Percentiles rank a stretch among this genome's conserved stretches.
Conservation (phyloP, 345 rosid genomes). For the Adansonia digitata region DNA sequence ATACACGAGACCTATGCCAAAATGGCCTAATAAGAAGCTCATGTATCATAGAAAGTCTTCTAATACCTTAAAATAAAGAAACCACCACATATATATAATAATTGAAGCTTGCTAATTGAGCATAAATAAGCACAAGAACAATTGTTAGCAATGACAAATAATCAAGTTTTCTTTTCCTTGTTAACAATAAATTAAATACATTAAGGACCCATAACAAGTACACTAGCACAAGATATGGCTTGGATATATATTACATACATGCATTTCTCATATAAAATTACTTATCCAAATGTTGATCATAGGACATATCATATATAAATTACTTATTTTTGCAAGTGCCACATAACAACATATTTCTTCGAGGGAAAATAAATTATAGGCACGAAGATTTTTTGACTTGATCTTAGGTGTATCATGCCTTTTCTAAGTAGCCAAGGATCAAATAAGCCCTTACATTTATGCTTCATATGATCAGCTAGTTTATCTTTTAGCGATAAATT, state of each 20-base stretch:
- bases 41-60: background rate
- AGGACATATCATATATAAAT: background rate
- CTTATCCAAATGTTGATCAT: background rate
- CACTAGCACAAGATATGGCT: background rate
- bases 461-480: background rate
- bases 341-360: background rate
- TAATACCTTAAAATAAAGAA: no score
- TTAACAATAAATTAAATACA: background rate
- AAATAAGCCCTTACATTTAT: background rate
- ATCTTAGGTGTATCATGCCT: background rate
- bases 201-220: background rate
- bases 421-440: background rate
- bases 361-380: background rate
- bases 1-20: slow-evolving; percentile 8
- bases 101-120: background rate
- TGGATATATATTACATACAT: background rate
- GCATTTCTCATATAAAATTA: background rate
- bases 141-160: background rate
- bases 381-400: background rate
- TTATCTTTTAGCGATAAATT: background rate
- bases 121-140: background rate
- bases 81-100: background rate
- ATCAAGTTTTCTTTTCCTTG: background rate
- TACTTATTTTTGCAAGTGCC: slow-evolving; percentile 1
- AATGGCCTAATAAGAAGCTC: no score